A percentile compares a stretch with the other conserved stretches of the same genome.
These are phyloP conservation scores for Ganoderma sinense DNA, from an alignment of 1,284 basidiomycete species.

Conservation along the genomic window DNA sequence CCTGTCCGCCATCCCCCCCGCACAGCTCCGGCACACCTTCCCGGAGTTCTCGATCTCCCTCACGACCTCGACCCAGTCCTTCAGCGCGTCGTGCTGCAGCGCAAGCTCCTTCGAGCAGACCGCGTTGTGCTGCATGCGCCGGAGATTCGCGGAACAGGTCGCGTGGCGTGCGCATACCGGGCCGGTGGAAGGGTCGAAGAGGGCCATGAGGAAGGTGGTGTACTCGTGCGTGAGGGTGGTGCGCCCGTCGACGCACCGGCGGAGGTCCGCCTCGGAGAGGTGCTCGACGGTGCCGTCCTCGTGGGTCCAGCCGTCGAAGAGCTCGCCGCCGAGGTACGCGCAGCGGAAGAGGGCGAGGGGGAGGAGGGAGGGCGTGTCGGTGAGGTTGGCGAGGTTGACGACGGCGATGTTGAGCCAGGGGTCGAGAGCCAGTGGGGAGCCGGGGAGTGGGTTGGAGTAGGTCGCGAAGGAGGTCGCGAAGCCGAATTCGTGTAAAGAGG, in stretches of 20 bases:
- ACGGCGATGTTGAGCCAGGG: constrained; percentile 3
- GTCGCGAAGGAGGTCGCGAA: neutral
- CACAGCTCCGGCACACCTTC: neutral
- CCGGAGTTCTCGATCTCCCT: neutral
- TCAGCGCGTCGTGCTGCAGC: neutral
- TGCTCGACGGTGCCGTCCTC: constrained; percentile 11
- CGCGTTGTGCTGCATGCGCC: neutral
- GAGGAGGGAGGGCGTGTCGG: neutral
- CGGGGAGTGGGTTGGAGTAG: neutral
- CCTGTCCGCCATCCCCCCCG: neutral
- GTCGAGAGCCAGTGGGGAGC: neutral
- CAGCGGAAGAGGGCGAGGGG: constrained; percentile 9
- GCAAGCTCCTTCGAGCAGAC: neutral
- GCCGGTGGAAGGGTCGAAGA: neutral
- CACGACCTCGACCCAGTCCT: neutral
- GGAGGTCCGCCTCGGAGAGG: neutral
- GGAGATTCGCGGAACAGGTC: neutral
- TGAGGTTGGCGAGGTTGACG: constrained; percentile 12
- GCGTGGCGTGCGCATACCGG: neutral
- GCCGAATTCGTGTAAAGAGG: neutral
- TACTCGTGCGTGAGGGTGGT: neutral
- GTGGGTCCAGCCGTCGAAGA: constrained; percentile 9
- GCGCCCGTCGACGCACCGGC: neutral
- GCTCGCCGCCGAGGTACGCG: neutral
- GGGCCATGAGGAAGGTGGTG: neutral